Conservation (phyloP, 2,329 filamentous ascomycete species). For the Aspergillus tubingensis region DNA sequence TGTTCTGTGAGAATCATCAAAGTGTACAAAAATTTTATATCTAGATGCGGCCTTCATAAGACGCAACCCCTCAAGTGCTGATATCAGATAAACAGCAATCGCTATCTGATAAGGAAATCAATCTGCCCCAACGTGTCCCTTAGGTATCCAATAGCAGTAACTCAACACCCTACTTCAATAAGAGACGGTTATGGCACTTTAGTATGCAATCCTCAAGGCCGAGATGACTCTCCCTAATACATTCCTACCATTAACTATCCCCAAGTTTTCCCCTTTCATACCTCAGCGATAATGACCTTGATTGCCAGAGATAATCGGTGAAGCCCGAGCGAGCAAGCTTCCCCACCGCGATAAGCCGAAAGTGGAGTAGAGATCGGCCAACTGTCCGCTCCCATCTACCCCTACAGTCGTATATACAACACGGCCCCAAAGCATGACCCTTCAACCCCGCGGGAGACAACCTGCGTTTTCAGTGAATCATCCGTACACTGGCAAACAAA, state of each 20-base stretch:
- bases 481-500: background rate
- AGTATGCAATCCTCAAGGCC: too few species aligned
- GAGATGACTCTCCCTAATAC: too few species aligned
- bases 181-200: too few species aligned
- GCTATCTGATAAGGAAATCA: background rate
- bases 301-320: background rate
- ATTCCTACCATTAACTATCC: too few species aligned
- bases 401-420: too few species aligned
- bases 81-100: background rate
- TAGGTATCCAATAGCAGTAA: too few species aligned
- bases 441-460: too few species aligned
- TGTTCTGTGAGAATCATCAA: too few species aligned
- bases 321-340: background rate
- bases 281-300: background rate
- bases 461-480: too few species aligned
- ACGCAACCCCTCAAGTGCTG: background rate
- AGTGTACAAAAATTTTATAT: background rate
- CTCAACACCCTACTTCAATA: too few species aligned
- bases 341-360: background rate
- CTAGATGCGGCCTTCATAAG: background rate
- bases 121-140: too few species aligned
- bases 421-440: too few species aligned
- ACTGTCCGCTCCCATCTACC: background rate
- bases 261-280: background rate
- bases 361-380: background rate